Conservation (phyloP, 2,329 filamentous ascomycete species). For the Gaeumannomyces tritici region DNA sequence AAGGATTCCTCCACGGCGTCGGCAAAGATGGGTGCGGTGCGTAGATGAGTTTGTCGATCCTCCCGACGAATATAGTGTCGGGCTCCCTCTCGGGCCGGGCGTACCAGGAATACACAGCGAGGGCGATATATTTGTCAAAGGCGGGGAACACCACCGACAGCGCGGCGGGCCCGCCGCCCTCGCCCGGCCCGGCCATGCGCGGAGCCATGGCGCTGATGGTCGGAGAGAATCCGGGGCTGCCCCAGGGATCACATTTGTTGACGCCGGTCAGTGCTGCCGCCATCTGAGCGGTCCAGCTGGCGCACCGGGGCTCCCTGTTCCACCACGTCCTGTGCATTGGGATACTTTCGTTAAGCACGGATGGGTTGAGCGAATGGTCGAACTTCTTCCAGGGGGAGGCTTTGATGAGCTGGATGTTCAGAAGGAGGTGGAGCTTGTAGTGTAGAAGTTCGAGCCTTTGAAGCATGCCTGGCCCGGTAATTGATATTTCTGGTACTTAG, state of each 20-base stretch:
- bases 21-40: not conserved
- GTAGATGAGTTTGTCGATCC: not conserved
- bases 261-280: not conserved
- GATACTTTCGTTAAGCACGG: not conserved
- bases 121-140: not conserved
- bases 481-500: no score
- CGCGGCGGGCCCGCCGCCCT: not conserved
- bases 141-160: not conserved
- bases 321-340: not conserved
- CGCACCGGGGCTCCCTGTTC: not conserved
- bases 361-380: not conserved
- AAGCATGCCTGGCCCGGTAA: no score
- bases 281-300: not conserved
- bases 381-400: not conserved
- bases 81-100: not conserved
- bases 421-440: conserved; percentile 1
- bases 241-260: not conserved
- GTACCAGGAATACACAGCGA: not conserved
- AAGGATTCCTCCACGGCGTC: no score
- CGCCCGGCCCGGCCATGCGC: not conserved
- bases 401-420: not conserved
- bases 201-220: not conserved
- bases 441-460: not conserved
- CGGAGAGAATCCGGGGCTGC: not conserved
- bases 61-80: not conserved